phyloP scores from a whole-genome alignment of 78 protist genomes.

The Planoprotostelium fungivorum region DNA sequence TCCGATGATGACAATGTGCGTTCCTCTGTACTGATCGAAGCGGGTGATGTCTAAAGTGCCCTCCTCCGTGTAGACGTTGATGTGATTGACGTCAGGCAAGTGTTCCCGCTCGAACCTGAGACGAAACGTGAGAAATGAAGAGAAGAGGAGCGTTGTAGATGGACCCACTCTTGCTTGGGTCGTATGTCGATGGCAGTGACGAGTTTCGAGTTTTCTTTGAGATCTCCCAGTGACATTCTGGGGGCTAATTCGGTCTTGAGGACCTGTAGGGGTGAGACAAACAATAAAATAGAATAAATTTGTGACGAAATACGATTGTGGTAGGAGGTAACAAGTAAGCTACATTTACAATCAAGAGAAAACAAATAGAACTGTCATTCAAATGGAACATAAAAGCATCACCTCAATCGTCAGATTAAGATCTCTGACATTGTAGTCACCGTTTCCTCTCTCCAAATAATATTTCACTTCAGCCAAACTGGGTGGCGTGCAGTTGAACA shows the following conservation, averaged over 20 bases:
- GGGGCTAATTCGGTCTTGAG: background rate
- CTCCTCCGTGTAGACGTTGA: background rate
- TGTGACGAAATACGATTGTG: no score
- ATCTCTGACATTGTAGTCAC: background rate
- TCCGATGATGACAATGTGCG: background rate
- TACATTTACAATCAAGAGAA: no score
- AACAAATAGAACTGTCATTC: no score
- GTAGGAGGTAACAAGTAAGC: no score
- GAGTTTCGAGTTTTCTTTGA: background rate
- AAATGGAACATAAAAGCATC: no score
- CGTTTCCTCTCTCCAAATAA: background rate
- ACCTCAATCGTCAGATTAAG: background rate
- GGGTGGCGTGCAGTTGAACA: conserved; percentile 38
- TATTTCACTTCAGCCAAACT: background rate
- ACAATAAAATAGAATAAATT: no score
- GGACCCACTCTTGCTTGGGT: background rate
- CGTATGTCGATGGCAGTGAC: background rate
- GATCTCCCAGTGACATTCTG: background rate
- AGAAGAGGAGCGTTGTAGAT: background rate
- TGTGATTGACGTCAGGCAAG: background rate
- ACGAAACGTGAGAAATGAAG: background rate
- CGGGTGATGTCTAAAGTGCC: background rate
- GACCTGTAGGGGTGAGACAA: background rate
- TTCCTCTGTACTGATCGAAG: background rate
- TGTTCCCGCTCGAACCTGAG: background rate